Evolutionary conservation across 768 basidiomycete species (phyloP).

Genomic region (Lanmaoa pseudosensibilis): DNA sequence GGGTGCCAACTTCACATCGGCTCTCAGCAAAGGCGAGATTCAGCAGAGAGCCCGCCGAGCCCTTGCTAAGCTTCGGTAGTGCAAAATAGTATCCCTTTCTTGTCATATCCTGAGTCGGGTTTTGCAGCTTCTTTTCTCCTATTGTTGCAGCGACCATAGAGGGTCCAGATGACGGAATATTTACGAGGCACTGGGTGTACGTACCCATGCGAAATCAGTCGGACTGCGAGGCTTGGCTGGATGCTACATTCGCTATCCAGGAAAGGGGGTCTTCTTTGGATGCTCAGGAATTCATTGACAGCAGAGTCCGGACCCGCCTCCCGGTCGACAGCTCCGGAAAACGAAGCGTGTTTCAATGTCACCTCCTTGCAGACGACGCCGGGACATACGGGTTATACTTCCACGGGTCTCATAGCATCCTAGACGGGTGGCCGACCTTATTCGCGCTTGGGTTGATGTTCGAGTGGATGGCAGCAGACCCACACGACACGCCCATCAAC

Average conservation of each 20-base stretch:
- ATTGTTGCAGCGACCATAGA: constrained; percentile 11
- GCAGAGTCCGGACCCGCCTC: constrained; percentile 1
- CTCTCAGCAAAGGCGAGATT: background rate
- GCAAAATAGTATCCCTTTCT: background rate
- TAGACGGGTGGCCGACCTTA: constrained; percentile 19
- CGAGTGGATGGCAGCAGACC: constrained; percentile 13
- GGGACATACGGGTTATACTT: constrained; percentile 8
- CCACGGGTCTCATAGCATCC: constrained; percentile 16
- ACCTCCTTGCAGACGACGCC: constrained; percentile 7
- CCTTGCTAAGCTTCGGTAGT: constrained; percentile 13
- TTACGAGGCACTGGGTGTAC: constrained; percentile 12
- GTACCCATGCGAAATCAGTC: background rate
- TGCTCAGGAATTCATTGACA: constrained; percentile 4
- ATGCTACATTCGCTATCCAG: constrained; percentile 6
- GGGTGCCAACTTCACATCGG: constrained; percentile 10
- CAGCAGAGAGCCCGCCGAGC: constrained; percentile 4
- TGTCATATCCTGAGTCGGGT: background rate
- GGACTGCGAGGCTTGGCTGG: constrained; percentile 11
- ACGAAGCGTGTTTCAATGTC: constrained; percentile 11
- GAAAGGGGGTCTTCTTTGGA: constrained; percentile 3
- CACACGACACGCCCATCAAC: background rate
- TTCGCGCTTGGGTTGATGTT: constrained; percentile 13
- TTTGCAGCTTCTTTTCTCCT: constrained; percentile 11
- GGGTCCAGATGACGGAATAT: background rate
- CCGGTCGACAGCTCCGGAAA: constrained; percentile 1